Evolutionary conservation across 306 rosid species (phyloP).

Genomic region (Quercus engelmannii): DNA sequence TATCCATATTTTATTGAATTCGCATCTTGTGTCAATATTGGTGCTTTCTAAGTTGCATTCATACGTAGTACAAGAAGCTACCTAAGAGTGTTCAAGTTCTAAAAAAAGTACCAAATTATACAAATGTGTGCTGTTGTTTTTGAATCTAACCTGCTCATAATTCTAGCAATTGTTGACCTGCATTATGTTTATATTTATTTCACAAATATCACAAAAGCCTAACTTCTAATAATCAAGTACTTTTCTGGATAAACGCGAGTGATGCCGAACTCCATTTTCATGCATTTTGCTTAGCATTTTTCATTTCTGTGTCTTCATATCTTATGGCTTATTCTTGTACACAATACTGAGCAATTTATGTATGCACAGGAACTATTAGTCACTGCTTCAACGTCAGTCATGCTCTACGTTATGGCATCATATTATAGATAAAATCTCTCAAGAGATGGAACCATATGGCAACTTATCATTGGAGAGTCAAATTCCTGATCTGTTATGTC

Average conservation of each 20-base stretch:
- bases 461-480: slow-evolving; percentile 7
- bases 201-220: neutral
- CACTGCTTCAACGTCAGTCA: slow-evolving; percentile 62
- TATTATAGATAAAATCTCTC: slow-evolving; percentile 60
- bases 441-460: slow-evolving; percentile 20
- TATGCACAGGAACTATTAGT: slow-evolving; percentile 75
- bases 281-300: neutral
- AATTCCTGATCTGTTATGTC: neutral
- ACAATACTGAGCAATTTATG: neutral
- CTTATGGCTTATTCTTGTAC: slow-evolving; percentile 10
- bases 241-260: neutral
- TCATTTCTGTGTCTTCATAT: neutral
- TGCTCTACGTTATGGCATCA: slow-evolving; percentile 72
- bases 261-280: neutral
- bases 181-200: neutral
- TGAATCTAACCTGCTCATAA: neutral
- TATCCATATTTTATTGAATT: too few relatives aligned
- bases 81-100: neutral
- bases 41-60: neutral
- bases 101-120: neutral
- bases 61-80: neutral
- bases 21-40: too few relatives aligned
- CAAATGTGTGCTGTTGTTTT: neutral
- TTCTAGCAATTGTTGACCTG: neutral
- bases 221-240: neutral